Conservation (phyloP, 371 early-diverging fungal genomes). For the Mortierella sp. region DNA sequence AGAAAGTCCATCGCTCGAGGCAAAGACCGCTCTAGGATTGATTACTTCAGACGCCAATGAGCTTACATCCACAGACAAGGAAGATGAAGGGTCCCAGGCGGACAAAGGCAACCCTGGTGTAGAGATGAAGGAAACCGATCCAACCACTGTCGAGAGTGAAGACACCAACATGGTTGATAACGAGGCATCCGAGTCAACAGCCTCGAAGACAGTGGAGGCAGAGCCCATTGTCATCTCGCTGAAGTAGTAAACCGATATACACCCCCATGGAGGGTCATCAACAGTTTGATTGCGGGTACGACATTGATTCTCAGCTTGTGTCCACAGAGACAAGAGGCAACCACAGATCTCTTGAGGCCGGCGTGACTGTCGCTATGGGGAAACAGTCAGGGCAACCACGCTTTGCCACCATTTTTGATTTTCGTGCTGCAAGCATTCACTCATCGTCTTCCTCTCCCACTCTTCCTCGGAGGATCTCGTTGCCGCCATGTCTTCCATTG, state of each 20-base stretch:
- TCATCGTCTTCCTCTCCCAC: neutral
- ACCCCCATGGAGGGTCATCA: too few relatives aligned
- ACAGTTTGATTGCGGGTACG: too few relatives aligned
- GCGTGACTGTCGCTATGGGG: too few relatives aligned
- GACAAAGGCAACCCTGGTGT: neutral
- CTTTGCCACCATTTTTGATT: slow-evolving; percentile 36
- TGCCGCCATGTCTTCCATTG: slow-evolving; percentile 72
- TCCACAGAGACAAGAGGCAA: too few relatives aligned
- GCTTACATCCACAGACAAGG: too few relatives aligned
- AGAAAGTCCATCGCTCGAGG: neutral
- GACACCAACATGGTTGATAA: neutral
- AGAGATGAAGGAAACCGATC: slow-evolving; percentile 16
- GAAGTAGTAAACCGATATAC: slow-evolving; percentile 1
- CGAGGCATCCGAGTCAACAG: neutral
- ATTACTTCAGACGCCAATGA: too few relatives aligned
- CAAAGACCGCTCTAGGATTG: neutral
- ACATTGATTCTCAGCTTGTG: too few relatives aligned
- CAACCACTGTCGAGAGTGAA: neutral
- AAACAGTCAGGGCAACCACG: neutral
- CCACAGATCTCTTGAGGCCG: too few relatives aligned
- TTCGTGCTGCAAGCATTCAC: neutral
- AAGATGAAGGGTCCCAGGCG: neutral
- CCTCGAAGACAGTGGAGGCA: neutral
- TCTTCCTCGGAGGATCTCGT: too few relatives aligned
- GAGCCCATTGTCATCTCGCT: slow-evolving; percentile 17